Conservation (phyloP, 2,329 filamentous ascomycete species). For the Amauroascus niger region DNA sequence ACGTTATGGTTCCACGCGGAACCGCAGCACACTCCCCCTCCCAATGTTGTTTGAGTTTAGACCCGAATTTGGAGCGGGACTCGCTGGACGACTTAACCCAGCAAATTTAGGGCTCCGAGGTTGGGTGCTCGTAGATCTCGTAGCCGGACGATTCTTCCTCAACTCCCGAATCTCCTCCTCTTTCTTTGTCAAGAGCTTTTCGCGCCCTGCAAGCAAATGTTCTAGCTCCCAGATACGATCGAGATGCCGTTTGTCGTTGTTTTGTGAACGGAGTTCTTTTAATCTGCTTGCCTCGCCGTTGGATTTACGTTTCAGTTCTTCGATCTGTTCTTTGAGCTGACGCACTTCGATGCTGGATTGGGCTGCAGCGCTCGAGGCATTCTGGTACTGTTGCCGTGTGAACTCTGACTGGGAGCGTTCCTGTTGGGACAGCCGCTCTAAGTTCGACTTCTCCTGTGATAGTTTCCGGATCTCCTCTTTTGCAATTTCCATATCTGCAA, state of each 20-base stretch:
- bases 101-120: slow-evolving; percentile 35
- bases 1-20: slow-evolving; percentile 16
- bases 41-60: slow-evolving; percentile 18
- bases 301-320: slow-evolving; percentile 30
- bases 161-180: slow-evolving; percentile 39
- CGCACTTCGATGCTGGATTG: slow-evolving; percentile 33
- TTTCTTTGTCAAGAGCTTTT: slow-evolving; percentile 34
- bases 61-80: slow-evolving; percentile 29
- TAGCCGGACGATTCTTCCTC: slow-evolving; percentile 37
- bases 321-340: slow-evolving; percentile 32
- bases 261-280: slow-evolving; percentile 31
- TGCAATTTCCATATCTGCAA: slow-evolving; percentile 34
- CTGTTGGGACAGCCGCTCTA: slow-evolving; percentile 34
- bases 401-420: slow-evolving; percentile 39
- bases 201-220: slow-evolving; percentile 27
- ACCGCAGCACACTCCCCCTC: slow-evolving; percentile 32
- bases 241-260: slow-evolving; percentile 28
- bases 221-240: slow-evolving; percentile 34
- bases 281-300: slow-evolving; percentile 31
- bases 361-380: slow-evolving; percentile 36
- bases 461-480: slow-evolving; percentile 34
- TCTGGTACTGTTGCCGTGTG: slow-evolving; percentile 40
- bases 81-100: slow-evolving; percentile 32
- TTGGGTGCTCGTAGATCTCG: slow-evolving; percentile 36
- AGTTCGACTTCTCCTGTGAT: slow-evolving; percentile 27